These are phyloP conservation scores for Spizellomyces punctatus DNA, from an alignment of 192 early-diverging fungal genomes.

Conservation along the genomic window DNA sequence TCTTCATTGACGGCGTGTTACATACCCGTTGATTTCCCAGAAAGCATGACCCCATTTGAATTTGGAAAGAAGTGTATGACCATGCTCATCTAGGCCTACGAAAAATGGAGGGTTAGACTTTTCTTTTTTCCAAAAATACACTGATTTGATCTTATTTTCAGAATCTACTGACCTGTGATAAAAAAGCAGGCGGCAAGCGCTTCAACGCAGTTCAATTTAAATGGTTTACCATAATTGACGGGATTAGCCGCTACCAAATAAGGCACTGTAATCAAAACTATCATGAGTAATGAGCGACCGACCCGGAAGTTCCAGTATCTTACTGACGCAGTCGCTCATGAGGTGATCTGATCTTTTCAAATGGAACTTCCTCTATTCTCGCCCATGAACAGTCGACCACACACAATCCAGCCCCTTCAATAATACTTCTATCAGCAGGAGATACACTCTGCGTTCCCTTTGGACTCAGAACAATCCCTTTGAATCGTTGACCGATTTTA, in stretches of 20 bases:
- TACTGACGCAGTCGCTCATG: conserved; percentile 81
- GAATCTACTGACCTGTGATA: conserved; percentile 63
- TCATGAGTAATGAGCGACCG: neutral
- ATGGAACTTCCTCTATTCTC: conserved; percentile 91
- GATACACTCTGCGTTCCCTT: conserved; percentile 86
- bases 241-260: conserved; percentile 96
- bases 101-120: conserved; percentile 1
- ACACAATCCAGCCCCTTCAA: conserved; percentile 76
- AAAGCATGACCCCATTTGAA: conserved; percentile 98
- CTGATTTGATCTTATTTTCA: too few species aligned
- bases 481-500: conserved; percentile 81
- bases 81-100: conserved; percentile 58
- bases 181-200: conserved; percentile 93
- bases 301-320: neutral
- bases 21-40: conserved; percentile 79
- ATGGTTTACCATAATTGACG: conserved; percentile 96
- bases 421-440: conserved; percentile 77
- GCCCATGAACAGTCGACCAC: conserved; percentile 99
- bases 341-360: conserved; percentile 78
- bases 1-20: neutral
- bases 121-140: too few species aligned
- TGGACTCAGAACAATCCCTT: conserved; percentile 83
- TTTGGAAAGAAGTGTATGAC: conserved; percentile 75
- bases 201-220: conserved; percentile 96
- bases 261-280: conserved; percentile 61